Evolutionary conservation across 2,329 filamentous ascomycete genomes (phyloP).

Genomic region (Periconia digitata): DNA sequence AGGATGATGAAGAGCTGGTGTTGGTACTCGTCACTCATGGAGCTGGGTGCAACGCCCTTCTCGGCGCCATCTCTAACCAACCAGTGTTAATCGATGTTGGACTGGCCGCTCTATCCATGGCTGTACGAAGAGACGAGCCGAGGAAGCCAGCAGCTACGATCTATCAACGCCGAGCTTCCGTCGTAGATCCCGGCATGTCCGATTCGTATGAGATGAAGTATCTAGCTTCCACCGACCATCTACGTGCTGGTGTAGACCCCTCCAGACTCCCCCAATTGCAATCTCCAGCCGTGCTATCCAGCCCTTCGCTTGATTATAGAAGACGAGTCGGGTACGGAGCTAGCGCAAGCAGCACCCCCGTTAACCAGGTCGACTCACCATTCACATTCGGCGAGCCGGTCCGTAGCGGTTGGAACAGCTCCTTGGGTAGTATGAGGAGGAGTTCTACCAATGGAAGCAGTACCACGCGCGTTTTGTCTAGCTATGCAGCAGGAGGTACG

Average conservation of each 20-base stretch:
- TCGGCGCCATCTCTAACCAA: constrained; percentile 87
- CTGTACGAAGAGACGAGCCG: constrained; percentile 44
- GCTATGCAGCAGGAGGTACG: constrained; percentile 20
- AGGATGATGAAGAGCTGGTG: constrained; percentile 68
- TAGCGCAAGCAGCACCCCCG: constrained; percentile 23
- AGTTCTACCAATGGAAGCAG: constrained; percentile 37
- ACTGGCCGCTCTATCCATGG: constrained; percentile 90
- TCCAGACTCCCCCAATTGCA: constrained; percentile 30
- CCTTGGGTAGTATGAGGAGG: constrained; percentile 45
- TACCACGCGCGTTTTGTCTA: constrained; percentile 20
- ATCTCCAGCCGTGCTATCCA: constrained; percentile 33
- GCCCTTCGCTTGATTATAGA: constrained; percentile 30
- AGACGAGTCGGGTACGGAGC: constrained; percentile 20
- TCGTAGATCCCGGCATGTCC: constrained; percentile 48
- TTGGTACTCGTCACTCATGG: constrained; percentile 90
- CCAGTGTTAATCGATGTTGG: constrained; percentile 88
- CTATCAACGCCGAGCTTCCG: constrained; percentile 42
- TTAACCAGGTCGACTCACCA: constrained; percentile 32
- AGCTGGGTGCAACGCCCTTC: constrained; percentile 92
- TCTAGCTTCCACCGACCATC: constrained; percentile 74
- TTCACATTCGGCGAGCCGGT: constrained; percentile 33
- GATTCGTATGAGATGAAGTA: constrained; percentile 73
- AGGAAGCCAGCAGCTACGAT: constrained; percentile 23
- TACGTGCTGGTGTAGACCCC: constrained; percentile 57
- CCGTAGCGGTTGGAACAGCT: constrained; percentile 35